phyloP scores from a whole-genome alignment of 2,329 filamentous ascomycete species.

The Exophiala aquamarina region DNA sequence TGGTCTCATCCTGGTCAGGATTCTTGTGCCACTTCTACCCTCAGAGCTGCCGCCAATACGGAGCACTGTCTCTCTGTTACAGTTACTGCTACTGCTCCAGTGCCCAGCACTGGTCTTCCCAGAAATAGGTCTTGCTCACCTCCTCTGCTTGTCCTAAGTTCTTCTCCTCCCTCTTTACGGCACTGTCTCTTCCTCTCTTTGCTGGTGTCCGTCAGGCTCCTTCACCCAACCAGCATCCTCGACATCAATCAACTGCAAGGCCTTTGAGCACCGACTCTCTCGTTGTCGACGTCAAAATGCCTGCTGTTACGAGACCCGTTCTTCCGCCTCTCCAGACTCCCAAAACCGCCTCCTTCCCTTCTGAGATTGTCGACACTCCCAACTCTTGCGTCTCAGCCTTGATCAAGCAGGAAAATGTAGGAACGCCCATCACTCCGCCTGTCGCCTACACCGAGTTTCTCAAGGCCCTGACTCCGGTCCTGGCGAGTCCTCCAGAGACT shows the following conservation, averaged over 20 bases:
- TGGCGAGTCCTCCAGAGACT: slow-evolving; percentile 65
- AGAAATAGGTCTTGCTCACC: slow-evolving; percentile 26
- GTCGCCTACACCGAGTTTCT: slow-evolving; percentile 90
- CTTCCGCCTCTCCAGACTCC: slow-evolving; percentile 45
- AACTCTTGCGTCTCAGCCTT: slow-evolving; percentile 51
- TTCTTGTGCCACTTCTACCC: slow-evolving; percentile 12
- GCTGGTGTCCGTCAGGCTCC: slow-evolving; percentile 21
- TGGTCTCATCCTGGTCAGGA: slow-evolving; percentile 26
- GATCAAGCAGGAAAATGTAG: slow-evolving; percentile 70
- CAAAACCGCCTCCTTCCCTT: slow-evolving; percentile 48
- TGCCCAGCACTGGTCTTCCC: slow-evolving; percentile 15
- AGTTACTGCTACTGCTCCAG: no score
- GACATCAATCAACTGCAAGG: slow-evolving; percentile 6
- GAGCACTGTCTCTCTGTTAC: no score
- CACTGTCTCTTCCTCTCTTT: slow-evolving; percentile 20
- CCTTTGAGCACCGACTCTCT: slow-evolving; percentile 24
- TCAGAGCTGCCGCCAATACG: slow-evolving; percentile 8
- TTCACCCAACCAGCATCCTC: not conserved
- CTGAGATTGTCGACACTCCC: slow-evolving; percentile 54
- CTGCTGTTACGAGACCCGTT: slow-evolving; percentile 35
- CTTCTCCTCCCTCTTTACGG: slow-evolving; percentile 17
- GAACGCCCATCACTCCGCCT: slow-evolving; percentile 89
- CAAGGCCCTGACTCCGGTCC: slow-evolving; percentile 70
- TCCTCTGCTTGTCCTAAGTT: slow-evolving; percentile 11
- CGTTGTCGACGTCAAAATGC: slow-evolving; percentile 30